Percentiles rank a stretch among this genome's conserved stretches.
Conservation (phyloP, 2,329 filamentous ascomycete species). For the Aspergillaceae sp. region DNA sequence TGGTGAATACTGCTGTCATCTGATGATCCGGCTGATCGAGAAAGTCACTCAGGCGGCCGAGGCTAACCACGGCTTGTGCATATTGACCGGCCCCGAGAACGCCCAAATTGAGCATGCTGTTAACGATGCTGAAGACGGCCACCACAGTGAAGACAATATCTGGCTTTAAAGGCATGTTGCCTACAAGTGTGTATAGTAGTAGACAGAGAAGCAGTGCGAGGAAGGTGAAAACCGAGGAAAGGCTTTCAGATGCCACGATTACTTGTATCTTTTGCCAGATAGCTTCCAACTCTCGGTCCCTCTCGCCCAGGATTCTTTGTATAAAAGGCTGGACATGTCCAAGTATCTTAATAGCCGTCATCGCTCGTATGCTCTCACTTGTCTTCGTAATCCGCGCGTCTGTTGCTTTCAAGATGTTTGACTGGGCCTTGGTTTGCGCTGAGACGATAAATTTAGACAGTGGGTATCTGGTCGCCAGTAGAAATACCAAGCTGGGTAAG, state of each 20-base stretch:
- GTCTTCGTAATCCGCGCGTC: conserved; percentile 5
- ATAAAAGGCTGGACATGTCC: conserved; percentile 6
- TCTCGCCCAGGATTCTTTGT: conserved; percentile 3
- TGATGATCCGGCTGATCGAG: neutral
- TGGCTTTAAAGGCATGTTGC: conserved; percentile 2
- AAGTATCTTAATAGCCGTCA: conserved; percentile 6
- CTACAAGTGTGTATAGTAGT: conserved; percentile 1
- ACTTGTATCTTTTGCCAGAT: conserved; percentile 8
- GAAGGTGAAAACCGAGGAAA: conserved; percentile 5
- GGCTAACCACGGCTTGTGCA: conserved; percentile 8
- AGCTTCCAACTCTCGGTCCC: conserved; percentile 4
- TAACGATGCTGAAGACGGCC: conserved; percentile 7
- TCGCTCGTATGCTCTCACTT: conserved; percentile 6
- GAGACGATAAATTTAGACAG: conserved; percentile 5
- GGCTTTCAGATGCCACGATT: conserved; percentile 6
- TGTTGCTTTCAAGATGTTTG: conserved; percentile 4
- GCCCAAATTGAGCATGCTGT: conserved; percentile 6
- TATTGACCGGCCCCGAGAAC: conserved; percentile 9
- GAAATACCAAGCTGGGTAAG: conserved; percentile 6
- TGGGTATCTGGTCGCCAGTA: conserved; percentile 7
- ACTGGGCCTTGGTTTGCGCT: conserved; percentile 5
- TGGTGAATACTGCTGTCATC: neutral
- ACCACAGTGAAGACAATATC: conserved; percentile 8
- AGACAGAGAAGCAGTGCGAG: conserved; percentile 5
- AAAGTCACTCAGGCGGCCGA: conserved; percentile 5